Percentiles rank a stretch among this genome's conserved stretches.
Conservation (phyloP, 495 filamentous ascomycete species). For the Penicillium desertorum region DNA sequence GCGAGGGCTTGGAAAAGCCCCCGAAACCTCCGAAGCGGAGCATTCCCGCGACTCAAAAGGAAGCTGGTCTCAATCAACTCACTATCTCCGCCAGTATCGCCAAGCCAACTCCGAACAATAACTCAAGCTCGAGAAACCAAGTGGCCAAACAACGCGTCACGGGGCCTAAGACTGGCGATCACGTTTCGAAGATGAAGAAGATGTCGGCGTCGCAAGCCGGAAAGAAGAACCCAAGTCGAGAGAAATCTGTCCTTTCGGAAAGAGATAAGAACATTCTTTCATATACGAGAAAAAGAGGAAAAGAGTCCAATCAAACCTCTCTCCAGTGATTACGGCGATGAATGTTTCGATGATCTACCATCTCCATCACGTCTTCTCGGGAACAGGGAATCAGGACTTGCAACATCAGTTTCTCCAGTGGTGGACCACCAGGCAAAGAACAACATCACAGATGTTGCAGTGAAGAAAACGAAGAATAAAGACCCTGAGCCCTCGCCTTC, state of each 20-base stretch:
- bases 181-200: conserved; percentile 1
- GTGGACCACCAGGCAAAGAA: neutral
- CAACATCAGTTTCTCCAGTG: neutral
- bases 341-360: conserved; percentile 42
- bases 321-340: conserved; percentile 40
- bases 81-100: conserved; percentile 27
- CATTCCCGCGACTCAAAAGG: conserved; percentile 15
- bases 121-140: neutral
- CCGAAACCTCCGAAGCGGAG: conserved; percentile 54
- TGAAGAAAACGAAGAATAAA: neutral
- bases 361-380: conserved; percentile 36
- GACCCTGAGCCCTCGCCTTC: neutral
- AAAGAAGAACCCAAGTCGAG: neutral
- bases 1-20: conserved; percentile 79
- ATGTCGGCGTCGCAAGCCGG: neutral
- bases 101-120: conserved; percentile 22
- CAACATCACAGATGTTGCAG: neutral
- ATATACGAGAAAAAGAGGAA: neutral
- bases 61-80: conserved; percentile 30
- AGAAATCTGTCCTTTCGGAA: neutral
- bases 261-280: neutral
- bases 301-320: conserved; percentile 6
- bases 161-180: neutral
- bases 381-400: neutral
- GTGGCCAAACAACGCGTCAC: neutral